Conservation (phyloP, 352 stramenopile species). For the Globisporangium abappressorium region DNA sequence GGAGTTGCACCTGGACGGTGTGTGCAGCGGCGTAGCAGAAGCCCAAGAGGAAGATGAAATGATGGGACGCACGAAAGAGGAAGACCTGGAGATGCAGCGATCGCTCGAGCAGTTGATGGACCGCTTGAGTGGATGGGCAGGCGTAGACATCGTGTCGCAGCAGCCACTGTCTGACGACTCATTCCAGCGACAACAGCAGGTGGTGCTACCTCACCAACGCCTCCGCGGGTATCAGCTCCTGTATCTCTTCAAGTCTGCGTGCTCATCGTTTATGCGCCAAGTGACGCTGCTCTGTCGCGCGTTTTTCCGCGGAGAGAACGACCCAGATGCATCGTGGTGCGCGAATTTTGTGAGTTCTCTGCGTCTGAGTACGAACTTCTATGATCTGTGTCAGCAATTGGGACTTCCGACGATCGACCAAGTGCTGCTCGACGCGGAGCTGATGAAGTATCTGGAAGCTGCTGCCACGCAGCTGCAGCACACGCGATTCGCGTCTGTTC, state of each 20-base stretch:
- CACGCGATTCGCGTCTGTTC: conserved; percentile 42
- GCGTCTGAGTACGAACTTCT: conserved; percentile 68
- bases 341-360: conserved; percentile 79
- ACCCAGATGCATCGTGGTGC: conserved; percentile 71
- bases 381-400: conserved; percentile 75
- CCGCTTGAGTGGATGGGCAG: conserved; percentile 37
- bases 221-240: conserved; percentile 55
- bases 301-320: conserved; percentile 74
- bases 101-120: conserved; percentile 55
- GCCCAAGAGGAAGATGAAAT: conserved; percentile 11
- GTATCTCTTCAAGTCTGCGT: conserved; percentile 75
- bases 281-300: conserved; percentile 71
- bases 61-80: conserved; percentile 25
- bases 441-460: conserved; percentile 55
- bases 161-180: conserved; percentile 12
- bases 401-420: conserved; percentile 60
- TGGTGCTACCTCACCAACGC: conserved; percentile 22
- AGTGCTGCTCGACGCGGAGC: conserved; percentile 39
- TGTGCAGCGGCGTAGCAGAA: conserved; percentile 10
- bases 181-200: conserved; percentile 3
- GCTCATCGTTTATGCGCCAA: conserved; percentile 70
- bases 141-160: conserved; percentile 30
- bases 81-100: conserved; percentile 36
- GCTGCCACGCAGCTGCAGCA: conserved; percentile 50
- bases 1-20: conserved; percentile 13